A percentile compares a stretch with the other conserved stretches of the same genome.
These are phyloP conservation scores for Pyrus hybrid DNA, from an alignment of 331 rosid species.

Conservation along the genomic window DNA sequence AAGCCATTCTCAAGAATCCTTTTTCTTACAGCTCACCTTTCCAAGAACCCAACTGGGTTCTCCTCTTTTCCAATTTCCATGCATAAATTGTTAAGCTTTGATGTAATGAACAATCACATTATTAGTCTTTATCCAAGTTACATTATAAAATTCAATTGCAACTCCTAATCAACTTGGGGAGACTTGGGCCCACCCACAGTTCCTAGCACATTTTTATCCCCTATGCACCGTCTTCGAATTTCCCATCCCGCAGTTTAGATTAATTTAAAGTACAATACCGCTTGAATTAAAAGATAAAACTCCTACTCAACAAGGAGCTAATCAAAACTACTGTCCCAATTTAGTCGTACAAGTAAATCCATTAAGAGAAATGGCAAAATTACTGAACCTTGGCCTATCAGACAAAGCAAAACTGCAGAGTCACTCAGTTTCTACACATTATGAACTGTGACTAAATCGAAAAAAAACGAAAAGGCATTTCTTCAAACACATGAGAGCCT, in stretches of 20 bases:
- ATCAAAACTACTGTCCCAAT: background rate
- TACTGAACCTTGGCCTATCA: background rate
- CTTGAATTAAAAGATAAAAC: no score
- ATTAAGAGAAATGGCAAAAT: background rate
- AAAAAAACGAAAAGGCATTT: background rate
- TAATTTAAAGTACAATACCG: background rate
- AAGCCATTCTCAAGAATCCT: background rate
- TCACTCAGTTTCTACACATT: background rate
- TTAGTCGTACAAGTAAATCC: background rate
- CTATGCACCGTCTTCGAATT: background rate
- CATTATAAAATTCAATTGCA: background rate
- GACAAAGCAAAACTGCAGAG: background rate
- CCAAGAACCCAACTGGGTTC: background rate
- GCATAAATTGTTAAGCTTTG: background rate
- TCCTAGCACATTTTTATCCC: background rate
- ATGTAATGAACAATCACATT: background rate
- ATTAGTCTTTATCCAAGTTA: background rate
- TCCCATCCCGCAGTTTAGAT: background rate
- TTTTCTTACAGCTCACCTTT: no score
- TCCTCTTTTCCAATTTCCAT: background rate
- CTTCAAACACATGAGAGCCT: background rate
- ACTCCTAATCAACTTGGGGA: background rate
- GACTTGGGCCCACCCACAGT: background rate
- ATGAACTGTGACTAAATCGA: background rate
- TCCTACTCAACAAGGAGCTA: background rate